Percentiles rank a stretch among this genome's conserved stretches.
Evolutionary conservation across 1,139 yeast genomes (phyloP).

Genomic region (Yamadazyma kanchanaburiensis): DNA sequence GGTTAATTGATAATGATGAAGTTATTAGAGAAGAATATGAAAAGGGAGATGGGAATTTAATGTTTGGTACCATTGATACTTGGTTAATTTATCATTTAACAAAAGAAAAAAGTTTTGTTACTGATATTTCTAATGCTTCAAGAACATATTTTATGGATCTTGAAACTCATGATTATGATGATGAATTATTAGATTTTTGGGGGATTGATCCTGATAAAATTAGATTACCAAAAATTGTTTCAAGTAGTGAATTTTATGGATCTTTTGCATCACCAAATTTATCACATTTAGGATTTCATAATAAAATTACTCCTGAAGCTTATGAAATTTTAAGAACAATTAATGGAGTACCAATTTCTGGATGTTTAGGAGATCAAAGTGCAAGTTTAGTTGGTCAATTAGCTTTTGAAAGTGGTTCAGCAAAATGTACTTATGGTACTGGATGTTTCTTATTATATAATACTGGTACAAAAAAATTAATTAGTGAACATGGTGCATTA

Average conservation of each 20-base stretch:
- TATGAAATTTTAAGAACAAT: constrained; percentile 48
- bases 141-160: constrained; percentile 90
- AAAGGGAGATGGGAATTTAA: constrained; percentile 64
- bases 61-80: constrained; percentile 94
- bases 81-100: constrained; percentile 91
- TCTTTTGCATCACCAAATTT: constrained; percentile 59
- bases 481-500: constrained; percentile 75
- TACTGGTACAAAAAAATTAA: constrained; percentile 67
- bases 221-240: constrained; percentile 72
- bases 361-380: constrained; percentile 93
- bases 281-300: constrained; percentile 48
- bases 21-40: constrained; percentile 70
- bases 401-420: constrained; percentile 80
- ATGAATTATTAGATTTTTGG: constrained; percentile 74
- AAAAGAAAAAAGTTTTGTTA: constrained; percentile 64
- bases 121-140: constrained; percentile 90
- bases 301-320: constrained; percentile 50
- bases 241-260: constrained; percentile 81
- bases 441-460: constrained; percentile 91
- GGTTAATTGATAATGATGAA: constrained; percentile 83
- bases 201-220: constrained; percentile 69
- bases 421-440: constrained; percentile 97
- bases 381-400: constrained; percentile 92
- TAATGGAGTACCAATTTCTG: constrained; percentile 71
- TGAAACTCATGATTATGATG: constrained; percentile 72